These are phyloP conservation scores for Yarrowia hollandica DNA, from an alignment of 805 yeast species.

Conservation along the genomic window DNA sequence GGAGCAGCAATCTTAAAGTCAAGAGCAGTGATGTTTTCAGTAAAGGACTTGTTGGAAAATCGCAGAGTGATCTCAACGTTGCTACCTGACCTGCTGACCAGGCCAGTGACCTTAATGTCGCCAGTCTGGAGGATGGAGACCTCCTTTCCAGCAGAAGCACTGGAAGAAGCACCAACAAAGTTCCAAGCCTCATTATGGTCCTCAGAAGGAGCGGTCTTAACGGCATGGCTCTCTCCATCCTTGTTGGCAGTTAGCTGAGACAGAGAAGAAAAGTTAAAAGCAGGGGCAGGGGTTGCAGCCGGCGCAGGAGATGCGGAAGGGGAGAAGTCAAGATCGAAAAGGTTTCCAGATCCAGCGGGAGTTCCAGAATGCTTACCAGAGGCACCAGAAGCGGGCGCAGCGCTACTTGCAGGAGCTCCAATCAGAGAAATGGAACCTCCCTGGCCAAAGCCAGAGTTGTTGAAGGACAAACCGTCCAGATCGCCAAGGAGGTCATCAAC, in stretches of 20 bases:
- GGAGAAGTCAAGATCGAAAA: slow-evolving; percentile 31
- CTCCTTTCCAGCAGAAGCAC: neutral
- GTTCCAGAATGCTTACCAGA: slow-evolving; percentile 13
- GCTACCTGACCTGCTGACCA: slow-evolving; percentile 42
- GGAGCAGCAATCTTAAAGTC: slow-evolving; percentile 73
- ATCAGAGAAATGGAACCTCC: slow-evolving; percentile 55
- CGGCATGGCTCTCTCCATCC: slow-evolving; percentile 15
- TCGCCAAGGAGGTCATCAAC: slow-evolving; percentile 75
- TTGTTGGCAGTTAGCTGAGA: slow-evolving; percentile 26
- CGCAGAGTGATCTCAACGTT: slow-evolving; percentile 49
- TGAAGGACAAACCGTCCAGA: slow-evolving; percentile 64
- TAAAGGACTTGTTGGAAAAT: slow-evolving; percentile 51
- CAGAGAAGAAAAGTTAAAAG: slow-evolving; percentile 24
- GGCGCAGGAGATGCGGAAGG: slow-evolving; percentile 31
- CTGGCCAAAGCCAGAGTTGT: slow-evolving; percentile 48
- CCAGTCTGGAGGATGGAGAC: slow-evolving; percentile 6
- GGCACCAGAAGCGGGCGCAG: slow-evolving; percentile 34
- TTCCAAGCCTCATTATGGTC: slow-evolving; percentile 19
- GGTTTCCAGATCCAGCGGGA: slow-evolving; percentile 31
- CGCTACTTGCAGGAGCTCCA: slow-evolving; percentile 37
- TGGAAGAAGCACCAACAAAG: slow-evolving; percentile 19
- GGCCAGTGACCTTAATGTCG: slow-evolving; percentile 17
- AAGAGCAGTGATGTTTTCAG: slow-evolving; percentile 49
- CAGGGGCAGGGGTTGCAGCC: slow-evolving; percentile 32
- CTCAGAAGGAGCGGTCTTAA: slow-evolving; percentile 21